phyloP scores from a whole-genome alignment of 768 basidiomycete genomes.

The Polyporus arcularius region DNA sequence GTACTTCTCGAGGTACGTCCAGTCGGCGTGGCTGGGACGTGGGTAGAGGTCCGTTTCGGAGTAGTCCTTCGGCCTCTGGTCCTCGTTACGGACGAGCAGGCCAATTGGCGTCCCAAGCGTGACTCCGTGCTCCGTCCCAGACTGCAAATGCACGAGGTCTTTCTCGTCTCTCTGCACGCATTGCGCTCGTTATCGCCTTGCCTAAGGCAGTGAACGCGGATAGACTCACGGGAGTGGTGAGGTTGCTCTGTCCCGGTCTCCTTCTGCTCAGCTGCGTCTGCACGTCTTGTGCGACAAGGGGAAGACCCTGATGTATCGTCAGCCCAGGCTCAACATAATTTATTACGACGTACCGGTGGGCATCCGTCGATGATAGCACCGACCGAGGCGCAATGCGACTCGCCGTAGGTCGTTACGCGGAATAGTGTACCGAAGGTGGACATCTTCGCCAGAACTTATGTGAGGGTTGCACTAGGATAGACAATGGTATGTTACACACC shows the following conservation, averaged over 20 bases:
- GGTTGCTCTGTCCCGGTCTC: constrained; percentile 92
- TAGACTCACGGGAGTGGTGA: constrained; percentile 86
- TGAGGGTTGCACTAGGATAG: neutral
- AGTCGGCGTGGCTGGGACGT: constrained; percentile 96
- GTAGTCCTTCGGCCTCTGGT: constrained; percentile 98
- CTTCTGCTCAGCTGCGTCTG: constrained; percentile 90
- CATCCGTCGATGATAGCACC: constrained; percentile 98
- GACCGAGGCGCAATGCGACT: constrained; percentile 95
- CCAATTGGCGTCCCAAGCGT: constrained; percentile 98
- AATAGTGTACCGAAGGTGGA: constrained; percentile 91
- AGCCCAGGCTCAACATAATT: neutral
- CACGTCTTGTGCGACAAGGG: constrained; percentile 78
- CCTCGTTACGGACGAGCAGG: constrained; percentile 95
- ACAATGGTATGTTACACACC: no score
- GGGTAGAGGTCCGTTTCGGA: constrained; percentile 98
- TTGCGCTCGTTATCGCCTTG: neutral
- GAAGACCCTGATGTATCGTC: constrained; percentile 67
- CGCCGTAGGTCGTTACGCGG: constrained; percentile 96
- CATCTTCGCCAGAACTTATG: constrained; percentile 48
- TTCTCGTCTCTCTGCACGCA: constrained; percentile 63
- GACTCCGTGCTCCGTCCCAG: constrained; percentile 89
- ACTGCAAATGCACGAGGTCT: constrained; percentile 91
- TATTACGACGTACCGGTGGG: constrained; percentile 69
- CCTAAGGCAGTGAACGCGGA: neutral
- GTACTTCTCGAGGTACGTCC: constrained; percentile 97